phyloP scores from a whole-genome alignment of 805 yeast genomes.

The Candida nemodendra region DNA sequence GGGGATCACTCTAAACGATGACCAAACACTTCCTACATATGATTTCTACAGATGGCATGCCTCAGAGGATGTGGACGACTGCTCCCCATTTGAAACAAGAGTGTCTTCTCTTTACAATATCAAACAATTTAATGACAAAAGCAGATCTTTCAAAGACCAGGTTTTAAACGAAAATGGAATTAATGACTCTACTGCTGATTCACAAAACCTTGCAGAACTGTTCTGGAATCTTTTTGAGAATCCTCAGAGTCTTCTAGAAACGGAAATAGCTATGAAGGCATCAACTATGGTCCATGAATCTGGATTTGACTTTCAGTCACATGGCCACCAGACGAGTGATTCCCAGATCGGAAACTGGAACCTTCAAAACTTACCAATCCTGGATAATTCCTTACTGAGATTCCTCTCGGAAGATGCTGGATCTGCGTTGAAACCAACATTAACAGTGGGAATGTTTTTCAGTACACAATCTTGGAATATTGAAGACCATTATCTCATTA shows the following conservation, averaged over 20 bases:
- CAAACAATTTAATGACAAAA: constrained; percentile 58
- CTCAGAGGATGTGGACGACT: constrained; percentile 36
- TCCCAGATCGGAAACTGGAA: constrained; percentile 49
- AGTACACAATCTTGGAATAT: constrained; percentile 55
- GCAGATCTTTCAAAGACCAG: constrained; percentile 39
- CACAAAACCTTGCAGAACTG: constrained; percentile 37
- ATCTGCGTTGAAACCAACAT: constrained; percentile 40
- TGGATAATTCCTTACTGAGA: constrained; percentile 48
- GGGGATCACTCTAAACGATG: constrained; percentile 35
- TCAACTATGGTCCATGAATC: constrained; percentile 40
- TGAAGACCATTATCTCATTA: constrained; percentile 60
- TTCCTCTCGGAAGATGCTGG: constrained; percentile 45
- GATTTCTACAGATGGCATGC: constrained; percentile 47
- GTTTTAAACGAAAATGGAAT: constrained; percentile 23
- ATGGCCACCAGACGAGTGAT: constrained; percentile 10
- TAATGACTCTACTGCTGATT: constrained; percentile 15
- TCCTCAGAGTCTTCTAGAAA: constrained; percentile 30
- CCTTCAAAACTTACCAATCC: constrained; percentile 50
- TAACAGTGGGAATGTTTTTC: constrained; percentile 53
- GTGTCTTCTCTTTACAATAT: constrained; percentile 53
- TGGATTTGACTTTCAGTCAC: constrained; percentile 31
- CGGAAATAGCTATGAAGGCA: constrained; percentile 36
- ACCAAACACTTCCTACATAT: constrained; percentile 37
- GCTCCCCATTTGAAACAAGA: constrained; percentile 36
- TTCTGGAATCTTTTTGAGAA: constrained; percentile 42